Evolutionary conservation across 352 stramenopile species (phyloP).

Genomic region (Elongisporangium senticosum): DNA sequence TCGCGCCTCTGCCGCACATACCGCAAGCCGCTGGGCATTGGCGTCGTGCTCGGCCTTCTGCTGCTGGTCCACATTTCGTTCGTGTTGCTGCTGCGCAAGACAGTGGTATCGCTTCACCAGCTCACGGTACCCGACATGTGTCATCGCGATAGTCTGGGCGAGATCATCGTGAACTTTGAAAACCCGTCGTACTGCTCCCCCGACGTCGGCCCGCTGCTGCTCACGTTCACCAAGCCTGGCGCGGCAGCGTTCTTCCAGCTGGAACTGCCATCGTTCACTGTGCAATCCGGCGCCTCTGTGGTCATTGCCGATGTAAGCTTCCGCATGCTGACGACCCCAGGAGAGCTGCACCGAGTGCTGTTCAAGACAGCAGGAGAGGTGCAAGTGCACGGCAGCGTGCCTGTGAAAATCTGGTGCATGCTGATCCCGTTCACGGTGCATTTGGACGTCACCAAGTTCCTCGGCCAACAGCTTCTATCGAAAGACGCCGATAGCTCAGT

Average conservation of each 20-base stretch:
- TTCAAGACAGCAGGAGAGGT: conserved; percentile 32
- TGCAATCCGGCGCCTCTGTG: conserved; percentile 40
- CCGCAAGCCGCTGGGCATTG: conserved; percentile 15
- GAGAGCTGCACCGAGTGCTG: conserved; percentile 44
- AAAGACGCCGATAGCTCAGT: background rate
- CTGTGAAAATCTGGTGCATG: conserved; percentile 60
- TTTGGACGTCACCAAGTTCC: conserved; percentile 42
- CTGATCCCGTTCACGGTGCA: conserved; percentile 69
- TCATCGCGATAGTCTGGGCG: conserved; percentile 38
- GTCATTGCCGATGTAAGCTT: conserved; percentile 44
- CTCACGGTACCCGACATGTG: conserved; percentile 72
- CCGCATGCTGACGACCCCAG: conserved; percentile 35
- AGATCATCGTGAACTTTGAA: conserved; percentile 48
- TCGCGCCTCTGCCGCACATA: background rate
- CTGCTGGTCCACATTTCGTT: conserved; percentile 60
- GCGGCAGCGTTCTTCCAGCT: conserved; percentile 39
- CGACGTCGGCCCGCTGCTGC: conserved; percentile 39
- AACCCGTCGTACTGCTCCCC: conserved; percentile 81
- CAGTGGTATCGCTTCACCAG: conserved; percentile 41
- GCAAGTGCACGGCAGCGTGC: conserved; percentile 36
- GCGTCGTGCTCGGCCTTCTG: conserved; percentile 20
- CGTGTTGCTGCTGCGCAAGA: conserved; percentile 56
- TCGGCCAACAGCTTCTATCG: conserved; percentile 13
- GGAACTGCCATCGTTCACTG: conserved; percentile 42
- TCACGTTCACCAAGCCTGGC: conserved; percentile 50